These are phyloP conservation scores for Pythium rishiriense DNA, from an alignment of 352 stramenopile genomes.

Conservation along the genomic window DNA sequence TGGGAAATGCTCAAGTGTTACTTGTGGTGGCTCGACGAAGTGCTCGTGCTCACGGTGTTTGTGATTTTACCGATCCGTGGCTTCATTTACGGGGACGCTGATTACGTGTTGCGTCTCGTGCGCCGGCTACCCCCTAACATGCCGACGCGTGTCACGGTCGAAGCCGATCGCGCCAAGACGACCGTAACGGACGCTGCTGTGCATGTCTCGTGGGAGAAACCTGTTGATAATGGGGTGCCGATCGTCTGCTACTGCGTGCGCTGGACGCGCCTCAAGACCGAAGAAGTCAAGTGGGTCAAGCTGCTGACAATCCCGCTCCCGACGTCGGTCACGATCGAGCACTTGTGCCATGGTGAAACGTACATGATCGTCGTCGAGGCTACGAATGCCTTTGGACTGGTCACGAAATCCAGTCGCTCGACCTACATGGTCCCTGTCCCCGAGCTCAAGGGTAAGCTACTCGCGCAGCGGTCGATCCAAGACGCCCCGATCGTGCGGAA, in stretches of 20 bases:
- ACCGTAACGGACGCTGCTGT: slow-evolving; percentile 56
- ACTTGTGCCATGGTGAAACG: slow-evolving; percentile 74
- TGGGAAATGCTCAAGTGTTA: slow-evolving; percentile 57
- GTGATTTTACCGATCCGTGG: slow-evolving; percentile 76
- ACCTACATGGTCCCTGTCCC: slow-evolving; percentile 86
- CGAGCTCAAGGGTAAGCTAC: slow-evolving; percentile 66
- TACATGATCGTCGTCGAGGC: slow-evolving; percentile 86
- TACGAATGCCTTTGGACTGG: slow-evolving; percentile 77
- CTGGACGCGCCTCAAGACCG: slow-evolving; percentile 75
- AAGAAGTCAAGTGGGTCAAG: slow-evolving; percentile 80
- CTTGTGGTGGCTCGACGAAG: slow-evolving; percentile 87
- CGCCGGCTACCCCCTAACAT: slow-evolving; percentile 76
- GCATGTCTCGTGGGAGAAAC: slow-evolving; percentile 78
- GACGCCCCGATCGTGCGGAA: slow-evolving; percentile 47
- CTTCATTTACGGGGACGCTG: slow-evolving; percentile 82
- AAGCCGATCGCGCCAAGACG: slow-evolving; percentile 58
- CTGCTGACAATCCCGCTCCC: slow-evolving; percentile 67
- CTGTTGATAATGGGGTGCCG: slow-evolving; percentile 67
- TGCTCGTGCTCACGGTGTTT: slow-evolving; percentile 70
- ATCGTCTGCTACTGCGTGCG: slow-evolving; percentile 86
- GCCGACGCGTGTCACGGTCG: slow-evolving; percentile 76
- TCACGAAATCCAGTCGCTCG: slow-evolving; percentile 74
- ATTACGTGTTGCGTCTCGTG: slow-evolving; percentile 68
- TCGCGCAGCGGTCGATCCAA: slow-evolving; percentile 41
- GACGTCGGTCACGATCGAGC: slow-evolving; percentile 55